A percentile compares a stretch with the other conserved stretches of the same genome.
Conservation (phyloP, 345 rosid genomes). For the Luvunga scandens region DNA sequence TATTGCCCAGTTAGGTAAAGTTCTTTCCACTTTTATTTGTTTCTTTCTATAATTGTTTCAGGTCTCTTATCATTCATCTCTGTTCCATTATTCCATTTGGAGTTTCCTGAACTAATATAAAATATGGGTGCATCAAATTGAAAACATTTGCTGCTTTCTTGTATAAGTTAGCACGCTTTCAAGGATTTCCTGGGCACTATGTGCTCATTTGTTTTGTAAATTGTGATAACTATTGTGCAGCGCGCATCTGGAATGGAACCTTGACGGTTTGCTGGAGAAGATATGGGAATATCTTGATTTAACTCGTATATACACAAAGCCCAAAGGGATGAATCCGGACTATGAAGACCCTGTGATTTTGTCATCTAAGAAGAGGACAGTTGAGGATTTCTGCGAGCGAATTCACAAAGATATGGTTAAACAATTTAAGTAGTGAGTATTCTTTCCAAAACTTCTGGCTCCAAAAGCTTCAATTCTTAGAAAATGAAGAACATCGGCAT, state of each 20-base stretch:
- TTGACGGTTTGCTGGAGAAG: conserved; percentile 86
- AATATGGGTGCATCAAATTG: background rate
- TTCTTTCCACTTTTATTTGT: background rate
- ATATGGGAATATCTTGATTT: conserved; percentile 91
- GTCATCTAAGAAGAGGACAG: conserved; percentile 81
- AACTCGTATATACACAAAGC: conserved; percentile 93
- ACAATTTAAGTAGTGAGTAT: conserved; percentile 91
- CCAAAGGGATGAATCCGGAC: conserved; percentile 97
- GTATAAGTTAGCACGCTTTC: background rate
- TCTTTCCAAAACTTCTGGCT: background rate
- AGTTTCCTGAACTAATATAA: background rate
- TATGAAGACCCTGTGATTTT: conserved; percentile 93
- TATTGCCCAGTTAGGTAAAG: conserved; percentile 93
- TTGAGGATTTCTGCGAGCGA: conserved; percentile 83
- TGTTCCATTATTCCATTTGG: background rate
- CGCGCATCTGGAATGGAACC: conserved; percentile 98
- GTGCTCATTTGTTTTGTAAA: background rate
- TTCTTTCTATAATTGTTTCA: background rate
- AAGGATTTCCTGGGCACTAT: background rate
- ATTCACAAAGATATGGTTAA: conserved; percentile 95
- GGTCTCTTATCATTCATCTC: background rate
- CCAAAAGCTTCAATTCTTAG: background rate
- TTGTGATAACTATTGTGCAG: conserved; percentile 32
- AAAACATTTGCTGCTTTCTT: too few species aligned
- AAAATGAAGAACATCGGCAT: background rate